Evolutionary conservation across 2,329 filamentous ascomycete species (phyloP).

Genomic region (Nannizzia gypsea): DNA sequence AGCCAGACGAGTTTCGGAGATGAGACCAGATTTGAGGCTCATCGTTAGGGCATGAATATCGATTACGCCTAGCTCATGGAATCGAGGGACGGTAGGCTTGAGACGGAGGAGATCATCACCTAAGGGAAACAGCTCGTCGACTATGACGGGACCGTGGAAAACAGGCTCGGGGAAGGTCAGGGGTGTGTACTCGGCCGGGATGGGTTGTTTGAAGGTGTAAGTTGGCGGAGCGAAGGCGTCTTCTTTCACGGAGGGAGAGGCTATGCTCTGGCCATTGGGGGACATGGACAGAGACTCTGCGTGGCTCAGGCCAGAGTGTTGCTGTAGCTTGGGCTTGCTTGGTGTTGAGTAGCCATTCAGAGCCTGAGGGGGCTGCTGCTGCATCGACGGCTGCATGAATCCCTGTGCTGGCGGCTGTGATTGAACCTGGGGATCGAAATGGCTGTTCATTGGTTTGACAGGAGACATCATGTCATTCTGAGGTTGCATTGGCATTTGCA

Average conservation of each 20-base stretch:
- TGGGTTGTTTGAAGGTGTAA: slow-evolving; percentile 8
- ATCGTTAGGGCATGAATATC: slow-evolving; percentile 83
- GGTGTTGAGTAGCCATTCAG: neutral
- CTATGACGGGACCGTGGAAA: slow-evolving; percentile 60
- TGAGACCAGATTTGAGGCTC: slow-evolving; percentile 79
- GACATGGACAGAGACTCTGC: slow-evolving; percentile 18
- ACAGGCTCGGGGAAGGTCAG: slow-evolving; percentile 39
- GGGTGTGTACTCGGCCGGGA: slow-evolving; percentile 36
- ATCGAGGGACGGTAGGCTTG: slow-evolving; percentile 62
- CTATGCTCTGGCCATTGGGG: slow-evolving; percentile 16
- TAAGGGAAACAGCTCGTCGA: slow-evolving; percentile 52
- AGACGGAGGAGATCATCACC: slow-evolving; percentile 55
- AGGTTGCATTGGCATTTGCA: slow-evolving; percentile 31
- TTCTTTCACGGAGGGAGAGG: slow-evolving; percentile 15
- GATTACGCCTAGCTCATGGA: slow-evolving; percentile 71
- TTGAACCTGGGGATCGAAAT: slow-evolving; percentile 29
- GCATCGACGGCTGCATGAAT: slow-evolving; percentile 2
- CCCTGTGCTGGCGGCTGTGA: neutral
- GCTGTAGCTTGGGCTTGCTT: slow-evolving; percentile 9
- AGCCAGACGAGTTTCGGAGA: slow-evolving; percentile 78
- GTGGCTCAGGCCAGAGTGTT: slow-evolving; percentile 19
- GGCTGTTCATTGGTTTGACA: slow-evolving; percentile 40
- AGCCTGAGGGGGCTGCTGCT: slow-evolving; percentile 9
- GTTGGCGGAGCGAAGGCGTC: slow-evolving; percentile 8
- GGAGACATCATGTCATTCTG: slow-evolving; percentile 25